Percentiles rank a stretch among this genome's conserved stretches.
These are phyloP conservation scores for Clavispora santaluciae DNA, from an alignment of 805 yeast species.

Conservation along the genomic window DNA sequence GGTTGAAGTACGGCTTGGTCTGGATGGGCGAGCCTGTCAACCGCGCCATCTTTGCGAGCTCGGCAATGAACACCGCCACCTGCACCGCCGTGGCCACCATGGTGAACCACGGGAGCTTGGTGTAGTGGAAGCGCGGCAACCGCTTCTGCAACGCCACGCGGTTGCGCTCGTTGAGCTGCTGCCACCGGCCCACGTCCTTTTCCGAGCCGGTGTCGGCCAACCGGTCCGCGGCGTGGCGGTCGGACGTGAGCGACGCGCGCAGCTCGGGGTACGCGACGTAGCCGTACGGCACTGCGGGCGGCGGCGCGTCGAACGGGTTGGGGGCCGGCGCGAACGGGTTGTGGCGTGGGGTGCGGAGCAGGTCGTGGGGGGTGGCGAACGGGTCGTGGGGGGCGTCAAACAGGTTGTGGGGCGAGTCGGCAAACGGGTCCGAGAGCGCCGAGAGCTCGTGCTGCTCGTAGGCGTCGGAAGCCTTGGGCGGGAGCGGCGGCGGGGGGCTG, in stretches of 20 bases:
- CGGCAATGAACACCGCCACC: slow-evolving; percentile 55
- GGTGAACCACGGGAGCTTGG: slow-evolving; percentile 38
- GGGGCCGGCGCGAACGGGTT: too few relatives aligned
- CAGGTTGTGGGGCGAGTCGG: background rate
- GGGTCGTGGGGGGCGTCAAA: background rate
- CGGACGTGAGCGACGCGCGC: background rate
- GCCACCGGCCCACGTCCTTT: background rate
- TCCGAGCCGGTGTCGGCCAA: too few relatives aligned
- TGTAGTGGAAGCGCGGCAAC: slow-evolving; percentile 15
- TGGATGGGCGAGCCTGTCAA: slow-evolving; percentile 63
- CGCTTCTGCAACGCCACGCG: slow-evolving; percentile 11
- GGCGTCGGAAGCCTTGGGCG: too few relatives aligned
- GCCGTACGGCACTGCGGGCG: background rate
- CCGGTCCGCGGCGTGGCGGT: background rate
- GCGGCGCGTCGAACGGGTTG: background rate
- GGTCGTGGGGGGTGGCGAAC: background rate
- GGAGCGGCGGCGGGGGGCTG: background rate
- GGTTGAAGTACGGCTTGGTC: slow-evolving; percentile 68
- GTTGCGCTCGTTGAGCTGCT: slow-evolving; percentile 10
- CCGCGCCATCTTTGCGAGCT: slow-evolving; percentile 50
- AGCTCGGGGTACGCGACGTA: background rate
- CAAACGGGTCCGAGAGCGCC: background rate
- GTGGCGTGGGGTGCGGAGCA: background rate
- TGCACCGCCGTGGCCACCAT: slow-evolving; percentile 43
- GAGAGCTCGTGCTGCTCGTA: background rate